phyloP scores from a whole-genome alignment of 2,329 filamentous ascomycete species.

The Cladosporium sp. region DNA sequence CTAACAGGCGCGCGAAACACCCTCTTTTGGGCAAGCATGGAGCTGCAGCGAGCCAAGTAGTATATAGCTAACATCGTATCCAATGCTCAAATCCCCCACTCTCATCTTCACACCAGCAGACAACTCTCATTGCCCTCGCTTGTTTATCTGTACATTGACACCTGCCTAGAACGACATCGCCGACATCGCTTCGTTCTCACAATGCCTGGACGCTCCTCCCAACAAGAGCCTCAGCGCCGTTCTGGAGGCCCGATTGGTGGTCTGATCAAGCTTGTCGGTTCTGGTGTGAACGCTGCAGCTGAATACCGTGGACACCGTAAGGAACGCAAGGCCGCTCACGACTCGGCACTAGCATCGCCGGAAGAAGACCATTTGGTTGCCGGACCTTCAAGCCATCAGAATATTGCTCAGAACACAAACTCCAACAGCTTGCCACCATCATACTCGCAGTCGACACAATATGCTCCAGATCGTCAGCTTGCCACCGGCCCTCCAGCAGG shows the following conservation, averaged over 20 bases:
- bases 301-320: slow-evolving; percentile 29
- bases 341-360: slow-evolving; percentile 6
- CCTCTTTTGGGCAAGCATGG: neutral
- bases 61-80: neutral
- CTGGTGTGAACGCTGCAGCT: slow-evolving; percentile 25
- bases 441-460: slow-evolving; percentile 13
- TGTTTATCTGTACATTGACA: neutral
- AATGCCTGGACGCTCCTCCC: neutral
- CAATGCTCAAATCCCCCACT: neutral
- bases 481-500: slow-evolving; percentile 12
- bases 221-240: neutral
- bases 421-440: slow-evolving; percentile 10
- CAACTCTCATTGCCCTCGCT: neutral
- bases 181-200: neutral
- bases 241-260: slow-evolving; percentile 4
- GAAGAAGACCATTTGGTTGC: neutral
- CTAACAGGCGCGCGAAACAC: no score
- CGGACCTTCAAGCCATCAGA: neutral
- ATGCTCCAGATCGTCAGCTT: slow-evolving; percentile 11
- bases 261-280: slow-evolving; percentile 19
- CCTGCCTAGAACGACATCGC: neutral
- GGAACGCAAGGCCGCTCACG: slow-evolving; percentile 19
- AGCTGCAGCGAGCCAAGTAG: neutral
- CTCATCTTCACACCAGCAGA: neutral
- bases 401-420: neutral